Percentiles rank a stretch among this genome's conserved stretches.
Conservation (phyloP, 208 protist genomes). For the Leishmania major region DNA sequence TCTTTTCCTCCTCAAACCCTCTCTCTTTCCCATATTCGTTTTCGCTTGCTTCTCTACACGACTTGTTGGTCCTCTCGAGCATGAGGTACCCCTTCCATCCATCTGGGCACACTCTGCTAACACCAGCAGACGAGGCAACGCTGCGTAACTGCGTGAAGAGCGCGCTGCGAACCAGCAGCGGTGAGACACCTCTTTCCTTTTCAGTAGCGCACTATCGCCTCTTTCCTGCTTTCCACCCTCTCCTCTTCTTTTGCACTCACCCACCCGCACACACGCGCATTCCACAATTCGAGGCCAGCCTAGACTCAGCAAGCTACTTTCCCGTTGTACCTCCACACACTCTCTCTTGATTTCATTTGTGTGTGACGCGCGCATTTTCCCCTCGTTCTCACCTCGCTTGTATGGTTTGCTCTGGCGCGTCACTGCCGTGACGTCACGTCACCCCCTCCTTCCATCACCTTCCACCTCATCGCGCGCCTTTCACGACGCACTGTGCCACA, state of each 20-base stretch:
- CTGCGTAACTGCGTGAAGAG: neutral
- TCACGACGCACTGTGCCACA: neutral
- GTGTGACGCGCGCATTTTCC: neutral
- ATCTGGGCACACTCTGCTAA: neutral
- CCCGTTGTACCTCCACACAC: no score
- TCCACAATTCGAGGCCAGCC: no score
- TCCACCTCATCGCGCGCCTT: neutral
- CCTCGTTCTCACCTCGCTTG: neutral
- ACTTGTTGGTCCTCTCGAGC: neutral
- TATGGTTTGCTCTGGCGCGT: neutral
- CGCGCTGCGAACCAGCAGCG: neutral
- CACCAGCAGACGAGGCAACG: neutral
- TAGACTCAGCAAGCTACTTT: neutral
- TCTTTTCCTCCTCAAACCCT: neutral
- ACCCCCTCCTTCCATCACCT: neutral
- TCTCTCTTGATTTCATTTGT: neutral
- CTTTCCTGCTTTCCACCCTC: neutral
- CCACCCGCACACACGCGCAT: neutral
- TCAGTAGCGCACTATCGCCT: neutral
- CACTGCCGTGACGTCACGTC: no score
- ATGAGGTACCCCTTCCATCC: no score
- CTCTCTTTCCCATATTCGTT: neutral
- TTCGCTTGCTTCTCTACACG: neutral
- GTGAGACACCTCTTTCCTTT: neutral
- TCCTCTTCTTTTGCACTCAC: neutral